Conservation (phyloP, 192 early-diverging fungal genomes). For the Dissophora globulifera region DNA sequence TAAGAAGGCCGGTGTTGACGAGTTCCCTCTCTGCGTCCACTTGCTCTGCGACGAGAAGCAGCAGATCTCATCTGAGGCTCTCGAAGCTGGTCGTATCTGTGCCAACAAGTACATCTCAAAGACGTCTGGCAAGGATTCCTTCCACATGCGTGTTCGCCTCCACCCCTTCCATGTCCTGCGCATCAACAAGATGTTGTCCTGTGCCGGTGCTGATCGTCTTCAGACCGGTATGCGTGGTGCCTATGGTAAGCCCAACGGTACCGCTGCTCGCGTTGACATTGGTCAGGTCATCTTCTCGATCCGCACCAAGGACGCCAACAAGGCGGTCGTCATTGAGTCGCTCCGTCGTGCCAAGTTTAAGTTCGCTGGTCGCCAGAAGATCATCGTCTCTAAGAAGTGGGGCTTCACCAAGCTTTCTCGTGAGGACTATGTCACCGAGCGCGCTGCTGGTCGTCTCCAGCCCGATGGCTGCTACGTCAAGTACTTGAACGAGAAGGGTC, state of each 20-base stretch:
- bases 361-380: conserved; percentile 99
- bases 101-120: conserved; percentile 99
- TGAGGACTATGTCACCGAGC: conserved; percentile 86
- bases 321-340: conserved; percentile 92
- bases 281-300: conserved; percentile 97
- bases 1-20: conserved; percentile 97
- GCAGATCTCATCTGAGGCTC: conserved; percentile 98
- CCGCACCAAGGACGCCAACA: conserved; percentile 95
- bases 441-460: conserved; percentile 80
- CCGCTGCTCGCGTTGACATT: conserved; percentile 97
- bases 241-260: conserved; percentile 95
- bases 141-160: conserved; percentile 98
- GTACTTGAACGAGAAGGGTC: conserved; percentile 88
- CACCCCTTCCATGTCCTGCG: conserved; percentile 99
- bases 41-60: conserved; percentile 97
- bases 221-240: conserved; percentile 99
- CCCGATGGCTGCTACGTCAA: conserved; percentile 97
- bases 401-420: conserved; percentile 98
- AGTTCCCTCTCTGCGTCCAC: conserved; percentile 97
- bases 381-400: conserved; percentile 99
- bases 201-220: conserved; percentile 98
- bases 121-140: conserved; percentile 96
- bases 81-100: conserved; percentile 98
- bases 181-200: conserved; percentile 99
- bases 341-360: conserved; percentile 79